These are phyloP conservation scores for Leccinum pellstonianum DNA, from an alignment of 768 basidiomycete species.

Conservation along the genomic window DNA sequence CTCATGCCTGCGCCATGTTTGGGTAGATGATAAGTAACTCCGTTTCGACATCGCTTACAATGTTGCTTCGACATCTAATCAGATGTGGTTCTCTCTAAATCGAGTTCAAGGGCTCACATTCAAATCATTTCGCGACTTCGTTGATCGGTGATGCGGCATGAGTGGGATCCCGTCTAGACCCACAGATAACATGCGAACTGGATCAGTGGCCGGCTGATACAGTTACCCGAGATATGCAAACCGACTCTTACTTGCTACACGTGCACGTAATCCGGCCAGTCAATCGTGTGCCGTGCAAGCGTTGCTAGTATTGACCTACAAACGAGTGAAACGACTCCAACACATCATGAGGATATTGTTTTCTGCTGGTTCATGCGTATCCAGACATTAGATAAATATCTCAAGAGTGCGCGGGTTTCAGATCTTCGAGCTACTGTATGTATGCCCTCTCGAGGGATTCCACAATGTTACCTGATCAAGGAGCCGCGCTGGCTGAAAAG, in stretches of 20 bases:
- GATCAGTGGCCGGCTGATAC: not conserved
- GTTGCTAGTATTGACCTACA: not conserved
- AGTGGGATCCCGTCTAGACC: too few relatives aligned
- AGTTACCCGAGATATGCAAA: not conserved
- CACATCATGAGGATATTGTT: not conserved
- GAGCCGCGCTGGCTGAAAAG: slow-evolving; percentile 21
- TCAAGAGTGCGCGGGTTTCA: slow-evolving; percentile 8
- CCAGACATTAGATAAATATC: too few relatives aligned
- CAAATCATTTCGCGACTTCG: not conserved
- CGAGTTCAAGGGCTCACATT: not conserved
- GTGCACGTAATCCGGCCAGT: not conserved
- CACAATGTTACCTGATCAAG: slow-evolving; percentile 12
- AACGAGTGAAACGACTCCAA: not conserved
- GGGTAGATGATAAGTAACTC: too few relatives aligned
- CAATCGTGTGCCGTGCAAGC: not conserved
- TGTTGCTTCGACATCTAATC: not conserved
- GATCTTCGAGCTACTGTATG: not conserved
- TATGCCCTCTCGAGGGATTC: slow-evolving; percentile 11
- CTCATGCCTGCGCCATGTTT: too few relatives aligned
- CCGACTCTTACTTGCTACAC: not conserved
- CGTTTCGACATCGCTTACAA: not conserved
- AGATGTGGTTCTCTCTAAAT: not conserved
- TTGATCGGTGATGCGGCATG: not conserved
- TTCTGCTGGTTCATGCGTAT: not conserved
- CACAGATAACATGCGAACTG: not conserved